Base-by-base conservation (phyloP, 768 basidiomycete genomes). In the Pluteus cervinus region DNA sequence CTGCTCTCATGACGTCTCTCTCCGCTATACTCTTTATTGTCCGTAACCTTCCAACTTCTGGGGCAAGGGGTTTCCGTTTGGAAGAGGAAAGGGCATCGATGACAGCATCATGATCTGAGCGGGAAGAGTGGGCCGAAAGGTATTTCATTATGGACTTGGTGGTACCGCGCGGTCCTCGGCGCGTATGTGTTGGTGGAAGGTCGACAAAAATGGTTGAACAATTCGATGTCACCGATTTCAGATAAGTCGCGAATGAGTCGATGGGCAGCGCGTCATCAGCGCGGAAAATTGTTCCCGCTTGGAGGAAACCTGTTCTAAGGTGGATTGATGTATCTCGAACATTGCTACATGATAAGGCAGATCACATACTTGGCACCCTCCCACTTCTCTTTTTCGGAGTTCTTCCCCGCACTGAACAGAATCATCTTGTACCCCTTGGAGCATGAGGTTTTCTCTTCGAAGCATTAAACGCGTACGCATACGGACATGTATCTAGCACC, bases 341-440 rank as follows among this genome's bases (percentile, higher is more conserved):
- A 18, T 40, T 12, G 25, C 11, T n/a, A 24, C 3, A 12, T 37
- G 4, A 18, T n/a, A 11, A 5, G 1, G 15, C 17, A 2, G 9
- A 25, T n/a, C 31, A 6, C 50, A 14, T 47, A 77, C 76, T 75
- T 72, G 24, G 90, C 79, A 8, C 96, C 96, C 29, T 94, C 88
- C 96, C 96, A 99, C 47, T 86, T 79, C 54, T 91, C 90, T 49
- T 84, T 81, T 11, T 69, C 66, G 1, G 75, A 51, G 52, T 93
- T 80, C 42, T 77, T 85, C 11, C 86, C 85, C 1, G 70, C 62
- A 22, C 80, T 82, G 54, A 96, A 98, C 23, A 98, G 56, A 0
- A 81, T 81, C 85, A 93, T 91, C 37, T 68, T 71, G 60, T 93
- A 97, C 1, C 91, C 92, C 48, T 78, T 71, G 1, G 80, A 62